Base-by-base conservation (phyloP, 345 rosid genomes). In the Bretschneidera sinensis region DNA sequence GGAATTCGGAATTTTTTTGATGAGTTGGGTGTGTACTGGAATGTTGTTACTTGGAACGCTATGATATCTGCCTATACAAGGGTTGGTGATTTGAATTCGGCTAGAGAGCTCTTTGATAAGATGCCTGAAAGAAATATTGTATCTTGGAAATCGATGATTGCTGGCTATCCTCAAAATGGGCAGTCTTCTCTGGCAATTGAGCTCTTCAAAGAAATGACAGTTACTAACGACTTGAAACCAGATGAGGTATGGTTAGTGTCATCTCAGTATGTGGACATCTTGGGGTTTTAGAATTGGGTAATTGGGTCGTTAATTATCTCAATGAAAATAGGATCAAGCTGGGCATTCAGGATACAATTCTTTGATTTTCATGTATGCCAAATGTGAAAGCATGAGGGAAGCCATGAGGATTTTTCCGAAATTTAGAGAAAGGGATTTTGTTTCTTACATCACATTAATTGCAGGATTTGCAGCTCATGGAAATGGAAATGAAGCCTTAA, bases 131-230 rank as follows among this genome's bases (percentile, higher is more conserved):
- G 72, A 43, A 74, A 80, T 67, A 69, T 66, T 53, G 80, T 74
- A 51, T 74, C 85, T 10, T 83, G 85, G 81, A 83, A 76, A 67
- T 66, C 85, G 21, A 74, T 78, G 80, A 78, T 83, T 55, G 60
- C 81, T 39, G 81, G 88, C 17, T 77, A 74, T 65, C 73, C 81
- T 48, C 83, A 80, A 54, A 80, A 75, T 34, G 85, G 85, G 28
- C 79, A 78, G n/a, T 79, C 83, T 15, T 64, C 51, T 24, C 14
- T 67, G 34, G 75, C 81, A 14, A 49, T 78, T 39, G 54, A 68
- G 33, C 73, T 80, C 39, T 70, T 83, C 51, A 50, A 24, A 57
- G 71, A 69, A 51, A 74, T 82, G 80, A 59, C 65, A 31, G 43
- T 22, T 16, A 28, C 51, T 48, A 55, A 59, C 61, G 61, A 55